phyloP scores from a whole-genome alignment of 1,139 yeast genomes.

The Blastobotrys petasosporus region DNA sequence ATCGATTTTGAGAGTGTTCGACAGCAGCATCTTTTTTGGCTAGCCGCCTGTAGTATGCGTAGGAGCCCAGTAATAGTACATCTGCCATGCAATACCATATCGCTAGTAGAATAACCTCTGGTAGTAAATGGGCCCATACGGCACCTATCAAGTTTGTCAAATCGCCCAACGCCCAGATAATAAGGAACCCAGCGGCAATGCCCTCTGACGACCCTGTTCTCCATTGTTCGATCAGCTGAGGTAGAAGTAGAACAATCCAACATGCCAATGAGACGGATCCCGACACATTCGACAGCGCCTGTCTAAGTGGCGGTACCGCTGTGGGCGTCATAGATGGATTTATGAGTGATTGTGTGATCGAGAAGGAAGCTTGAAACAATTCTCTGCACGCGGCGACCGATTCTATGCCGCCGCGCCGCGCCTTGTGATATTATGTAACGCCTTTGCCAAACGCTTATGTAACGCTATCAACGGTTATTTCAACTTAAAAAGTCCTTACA shows the following conservation, averaged over 20 bases:
- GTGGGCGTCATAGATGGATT: conserved; percentile 6
- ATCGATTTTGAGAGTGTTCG: conserved; percentile 13
- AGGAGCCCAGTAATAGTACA: conserved; percentile 54
- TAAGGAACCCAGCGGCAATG: conserved; percentile 61
- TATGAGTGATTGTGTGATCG: background rate
- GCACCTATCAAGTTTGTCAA: conserved; percentile 62
- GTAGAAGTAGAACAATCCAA: conserved; percentile 75
- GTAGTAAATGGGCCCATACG: conserved; percentile 63
- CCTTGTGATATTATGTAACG: too few species aligned
- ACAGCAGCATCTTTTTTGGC: background rate
- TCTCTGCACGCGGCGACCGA: background rate
- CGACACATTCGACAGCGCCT: conserved; percentile 52
- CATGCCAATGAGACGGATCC: conserved; percentile 58
- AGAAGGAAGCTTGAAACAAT: background rate
- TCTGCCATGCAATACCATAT: conserved; percentile 73
- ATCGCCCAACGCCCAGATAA: conserved; percentile 73
- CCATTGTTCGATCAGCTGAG: conserved; percentile 82
- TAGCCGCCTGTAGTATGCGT: conserved; percentile 42
- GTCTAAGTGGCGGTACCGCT: conserved; percentile 29
- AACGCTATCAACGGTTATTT: too few species aligned
- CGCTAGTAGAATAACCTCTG: conserved; percentile 65
- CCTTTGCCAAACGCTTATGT: too few species aligned
- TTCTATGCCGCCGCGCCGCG: too few species aligned
- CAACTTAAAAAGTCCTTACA: too few species aligned
- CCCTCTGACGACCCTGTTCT: conserved; percentile 72